Percentiles rank a stretch among this genome's conserved stretches.
Evolutionary conservation across 1,284 basidiomycete species (phyloP).

Genomic region (Fomitopsis schrenkii): DNA sequence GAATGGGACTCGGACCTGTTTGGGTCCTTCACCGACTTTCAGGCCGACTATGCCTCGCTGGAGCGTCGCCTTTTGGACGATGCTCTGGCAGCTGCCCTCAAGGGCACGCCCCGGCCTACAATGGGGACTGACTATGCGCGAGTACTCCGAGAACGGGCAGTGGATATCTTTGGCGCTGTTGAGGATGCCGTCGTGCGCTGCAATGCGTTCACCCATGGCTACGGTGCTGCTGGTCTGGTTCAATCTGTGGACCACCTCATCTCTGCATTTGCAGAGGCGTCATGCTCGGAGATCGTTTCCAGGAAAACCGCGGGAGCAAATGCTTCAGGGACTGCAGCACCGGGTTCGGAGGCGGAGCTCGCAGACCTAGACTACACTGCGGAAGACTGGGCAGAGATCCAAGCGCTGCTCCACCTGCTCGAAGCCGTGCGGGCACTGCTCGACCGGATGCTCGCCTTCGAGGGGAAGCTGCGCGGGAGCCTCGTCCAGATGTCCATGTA

Average conservation of each 20-base stretch:
- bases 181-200: constrained; percentile 79
- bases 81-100: constrained; percentile 43
- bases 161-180: constrained; percentile 70
- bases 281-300: constrained; percentile 49
- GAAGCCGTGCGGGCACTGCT: constrained; percentile 69
- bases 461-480: constrained; percentile 57
- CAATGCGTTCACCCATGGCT: constrained; percentile 82
- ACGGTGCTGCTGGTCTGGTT: constrained; percentile 71
- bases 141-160: constrained; percentile 64
- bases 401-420: constrained; percentile 78
- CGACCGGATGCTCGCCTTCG: constrained; percentile 65
- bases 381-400: constrained; percentile 85
- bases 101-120: constrained; percentile 23
- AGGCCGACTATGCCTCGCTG: constrained; percentile 74
- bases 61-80: constrained; percentile 69
- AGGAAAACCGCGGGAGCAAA: constrained; percentile 2
- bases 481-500: constrained; percentile 56
- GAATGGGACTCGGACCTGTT: constrained; percentile 90
- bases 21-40: constrained; percentile 89
- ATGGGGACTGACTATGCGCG: constrained; percentile 52
- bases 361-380: constrained; percentile 82
- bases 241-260: constrained; percentile 71
- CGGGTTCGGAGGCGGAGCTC: constrained; percentile 50
- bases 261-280: constrained; percentile 60
- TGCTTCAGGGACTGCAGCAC: constrained; percentile 19